A percentile compares a stretch with the other conserved stretches of the same genome.
phyloP scores from a whole-genome alignment of 1,139 yeast genomes.

The Pichiaceae sp. region DNA sequence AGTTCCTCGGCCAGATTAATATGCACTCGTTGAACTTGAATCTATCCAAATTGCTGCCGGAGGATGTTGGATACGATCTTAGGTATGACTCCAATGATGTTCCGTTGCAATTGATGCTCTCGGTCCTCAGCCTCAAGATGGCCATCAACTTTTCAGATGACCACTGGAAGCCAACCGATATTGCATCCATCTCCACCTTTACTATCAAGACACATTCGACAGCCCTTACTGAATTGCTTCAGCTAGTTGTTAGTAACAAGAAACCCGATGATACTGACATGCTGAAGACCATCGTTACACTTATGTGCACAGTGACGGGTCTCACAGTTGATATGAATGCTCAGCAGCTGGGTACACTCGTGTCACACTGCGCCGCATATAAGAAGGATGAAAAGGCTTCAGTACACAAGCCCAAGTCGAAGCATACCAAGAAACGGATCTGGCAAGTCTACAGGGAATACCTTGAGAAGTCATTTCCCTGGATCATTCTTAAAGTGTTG shows the following conservation, averaged over 20 bases:
- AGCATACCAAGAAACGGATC: neutral
- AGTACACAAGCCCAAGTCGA: neutral
- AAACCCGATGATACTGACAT: slow-evolving; percentile 3
- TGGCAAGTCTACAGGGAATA: neutral
- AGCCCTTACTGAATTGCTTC: slow-evolving; percentile 24
- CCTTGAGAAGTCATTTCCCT: slow-evolving; percentile 8
- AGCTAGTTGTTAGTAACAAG: slow-evolving; percentile 8
- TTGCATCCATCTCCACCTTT: slow-evolving; percentile 44
- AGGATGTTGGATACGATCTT: slow-evolving; percentile 54
- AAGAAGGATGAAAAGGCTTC: neutral
- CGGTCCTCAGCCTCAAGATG: slow-evolving; percentile 32
- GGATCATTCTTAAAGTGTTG: slow-evolving; percentile 14
- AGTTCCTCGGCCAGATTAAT: slow-evolving; percentile 23
- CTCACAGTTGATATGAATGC: slow-evolving; percentile 18
- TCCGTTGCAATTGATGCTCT: slow-evolving; percentile 43
- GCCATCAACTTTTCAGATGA: slow-evolving; percentile 26
- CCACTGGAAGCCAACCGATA: slow-evolving; percentile 9
- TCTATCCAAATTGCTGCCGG: slow-evolving; percentile 26
- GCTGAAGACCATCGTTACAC: slow-evolving; percentile 10
- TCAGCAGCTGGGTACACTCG: slow-evolving; percentile 17
- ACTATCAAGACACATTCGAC: slow-evolving; percentile 50
- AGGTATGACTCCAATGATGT: slow-evolving; percentile 41
- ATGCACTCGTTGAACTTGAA: slow-evolving; percentile 26
- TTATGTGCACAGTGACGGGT: slow-evolving; percentile 15
- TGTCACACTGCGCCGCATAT: slow-evolving; percentile 7